Base-by-base conservation (phyloP, 1,284 basidiomycete species). In the Ustilago nuda region DNA sequence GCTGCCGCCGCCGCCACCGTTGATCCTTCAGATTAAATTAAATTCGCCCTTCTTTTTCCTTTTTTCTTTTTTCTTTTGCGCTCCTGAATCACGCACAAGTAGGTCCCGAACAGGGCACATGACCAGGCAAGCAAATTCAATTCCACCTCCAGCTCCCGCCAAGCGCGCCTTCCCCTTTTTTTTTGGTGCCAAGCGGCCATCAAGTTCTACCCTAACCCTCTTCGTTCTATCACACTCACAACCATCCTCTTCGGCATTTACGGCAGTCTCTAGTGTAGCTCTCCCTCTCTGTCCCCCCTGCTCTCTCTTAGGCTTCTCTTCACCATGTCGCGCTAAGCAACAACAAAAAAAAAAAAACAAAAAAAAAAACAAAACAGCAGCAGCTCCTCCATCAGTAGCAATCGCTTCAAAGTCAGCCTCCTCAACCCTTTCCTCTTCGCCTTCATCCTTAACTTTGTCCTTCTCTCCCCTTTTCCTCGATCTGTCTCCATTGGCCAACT, bases 201-300 rank as follows among this genome's bases (percentile, higher is more conserved):
- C 48, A 50, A 50, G 4, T n/a, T 45, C 19, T 45, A 17, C 12
- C 6, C 12, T 19, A 50, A 50, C 30, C 48, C 27, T 48, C 23
- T 8, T 19, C 30, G 8, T 32, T 7, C 43, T 45, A 30, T 30
- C 17, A 39, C 53, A 37, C 53, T 12, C 53, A 45, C n/a, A 48
- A 27, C 23, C 3, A 23, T 50, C 48, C 17, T 51, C 12, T 51
- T 51, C 30, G 27, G 27, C 15, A 32, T 51, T 7, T 51, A 32
- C 43, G 43, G 30, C 19, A 19, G 50, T 27, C 30, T 13, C 30
- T 51, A 30, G 30, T 8, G 11, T 33, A 35, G 50, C 50, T 51
- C 50, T 56, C 56, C 56, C 50, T 12, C 55, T 57, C 46, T 9
- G 52, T 45, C 55, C 15, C 11, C 53, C 19, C 36, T 35, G 32